These are phyloP conservation scores for Haberlea rhodopensis DNA, from an alignment of 257 asterid genomes.

Conservation along the genomic window DNA sequence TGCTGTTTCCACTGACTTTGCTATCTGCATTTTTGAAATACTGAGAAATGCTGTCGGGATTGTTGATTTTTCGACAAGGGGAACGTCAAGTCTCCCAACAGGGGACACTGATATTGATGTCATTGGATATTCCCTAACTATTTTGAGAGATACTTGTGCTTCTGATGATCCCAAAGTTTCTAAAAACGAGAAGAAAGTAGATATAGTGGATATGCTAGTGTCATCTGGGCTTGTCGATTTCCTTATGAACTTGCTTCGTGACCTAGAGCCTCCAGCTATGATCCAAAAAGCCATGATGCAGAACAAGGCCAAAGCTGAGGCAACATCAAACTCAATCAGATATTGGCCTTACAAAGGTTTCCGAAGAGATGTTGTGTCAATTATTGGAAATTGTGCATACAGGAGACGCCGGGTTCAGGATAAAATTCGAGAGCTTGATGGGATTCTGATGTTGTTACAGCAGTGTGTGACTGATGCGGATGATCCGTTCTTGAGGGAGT, in stretches of 20 bases:
- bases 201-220: constrained; percentile 43
- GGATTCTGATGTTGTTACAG: constrained; percentile 64
- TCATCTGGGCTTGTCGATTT: constrained; percentile 61
- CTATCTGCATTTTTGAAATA: constrained; percentile 40
- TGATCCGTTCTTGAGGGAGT: constrained; percentile 84
- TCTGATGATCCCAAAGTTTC: constrained; percentile 28
- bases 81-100: constrained; percentile 56
- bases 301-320: constrained; percentile 26
- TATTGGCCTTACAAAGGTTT: constrained; percentile 78
- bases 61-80: constrained; percentile 46
- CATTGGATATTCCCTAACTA: constrained; percentile 60
- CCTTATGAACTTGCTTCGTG: constrained; percentile 49
- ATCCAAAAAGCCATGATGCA: constrained; percentile 48
- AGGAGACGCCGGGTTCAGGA: constrained; percentile 60
- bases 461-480: constrained; percentile 80
- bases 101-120: constrained; percentile 57
- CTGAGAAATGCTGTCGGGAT: constrained; percentile 39
- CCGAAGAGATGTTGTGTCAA: constrained; percentile 68
- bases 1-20: constrained; percentile 38
- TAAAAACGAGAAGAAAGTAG: constrained; percentile 30
- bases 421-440: constrained; percentile 58
- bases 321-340: constrained; percentile 28
- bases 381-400: constrained; percentile 73
- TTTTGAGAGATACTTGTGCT: constrained; percentile 72
- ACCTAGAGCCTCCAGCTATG: constrained; percentile 68